Evolutionary conservation across 2,329 filamentous ascomycete species (phyloP).

Genomic region (Dryadomyces sulphureus): DNA sequence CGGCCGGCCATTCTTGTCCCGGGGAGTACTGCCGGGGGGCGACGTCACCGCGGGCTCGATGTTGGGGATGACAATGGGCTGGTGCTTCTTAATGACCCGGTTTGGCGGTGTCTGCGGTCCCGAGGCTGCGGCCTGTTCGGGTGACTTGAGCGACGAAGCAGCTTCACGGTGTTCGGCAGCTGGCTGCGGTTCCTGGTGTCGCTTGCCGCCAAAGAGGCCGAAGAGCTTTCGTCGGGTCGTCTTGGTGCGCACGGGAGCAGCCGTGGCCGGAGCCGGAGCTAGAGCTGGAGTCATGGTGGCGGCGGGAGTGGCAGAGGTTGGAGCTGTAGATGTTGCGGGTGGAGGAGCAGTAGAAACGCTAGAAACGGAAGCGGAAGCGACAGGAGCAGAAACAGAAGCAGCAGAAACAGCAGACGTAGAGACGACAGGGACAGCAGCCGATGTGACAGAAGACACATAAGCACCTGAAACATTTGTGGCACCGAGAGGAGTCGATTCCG

Average conservation of each 20-base stretch:
- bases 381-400: neutral
- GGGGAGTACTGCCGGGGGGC: slow-evolving; percentile 10
- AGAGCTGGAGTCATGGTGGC: neutral
- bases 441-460: neutral
- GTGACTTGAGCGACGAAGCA: neutral
- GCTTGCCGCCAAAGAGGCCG: slow-evolving; percentile 31
- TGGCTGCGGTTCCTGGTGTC: slow-evolving; percentile 17
- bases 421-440: neutral
- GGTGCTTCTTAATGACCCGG: slow-evolving; percentile 27
- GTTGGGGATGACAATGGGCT: slow-evolving; percentile 29
- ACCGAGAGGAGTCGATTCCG: neutral
- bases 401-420: neutral
- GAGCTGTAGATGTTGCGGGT: neutral
- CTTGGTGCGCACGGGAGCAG: slow-evolving; percentile 24
- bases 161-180: slow-evolving; percentile 6
- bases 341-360: slow-evolving; percentile 2
- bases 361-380: slow-evolving; percentile 1
- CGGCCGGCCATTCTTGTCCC: neutral
- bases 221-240: slow-evolving; percentile 46
- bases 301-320: neutral
- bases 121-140: neutral
- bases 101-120: slow-evolving; percentile 2
- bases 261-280: neutral
- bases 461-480: too few species aligned
- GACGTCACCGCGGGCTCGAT: slow-evolving; percentile 13